Base-by-base conservation (phyloP, 2,329 filamentous ascomycete genomes). In the Aspergillus hortae region DNA sequence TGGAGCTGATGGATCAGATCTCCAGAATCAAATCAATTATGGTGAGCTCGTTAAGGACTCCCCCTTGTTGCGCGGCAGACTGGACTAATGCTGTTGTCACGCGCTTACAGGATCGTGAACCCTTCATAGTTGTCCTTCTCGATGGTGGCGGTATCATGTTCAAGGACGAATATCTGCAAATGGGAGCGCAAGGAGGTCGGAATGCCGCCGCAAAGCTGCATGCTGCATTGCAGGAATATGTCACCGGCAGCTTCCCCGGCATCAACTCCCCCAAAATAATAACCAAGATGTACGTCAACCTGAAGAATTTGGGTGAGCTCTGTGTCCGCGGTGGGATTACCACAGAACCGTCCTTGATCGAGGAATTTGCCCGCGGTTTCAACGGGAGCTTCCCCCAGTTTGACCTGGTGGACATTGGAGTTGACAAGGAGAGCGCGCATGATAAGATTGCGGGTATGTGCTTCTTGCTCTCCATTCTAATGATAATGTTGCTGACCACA, bases 101-200 rank as follows among this genome's bases (percentile, higher is more conserved):
- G 15, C 11, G 19, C 53, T 43, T 58, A 25, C 57, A 79, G 76
- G 74, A 78, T 47, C 75, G 76, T 48, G 77, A 82, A 65, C 75
- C 79, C 4, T 83, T 80, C 57, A 70, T 83, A 38, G 64, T 80
- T 14, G 71, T 81, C 30, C 68, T 84, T 33, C 71, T 84, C 45
- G 80, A 84, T 58, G 80, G 79, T 38, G 78, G 82, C 56, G 77
- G 75, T 42, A 77, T 81, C 66, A 74, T 83, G 55, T 83, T 84
- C 59, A 68, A 72, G 42, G 77, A 82, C 49, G 70, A 78, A 15
- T 74, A 77, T 48, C 52, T 82, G 44, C 69, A 72, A 45, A 69
- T 72, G 44, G 80, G 79, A 30, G 78, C 79, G 65, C 61, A 71
- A 48, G 81, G 81, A 48, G 81, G 81, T 17, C 77, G 72, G 53